Evolutionary conservation across 2,329 filamentous ascomycete species (phyloP), one percentile per base, ranked within the genome.

Genomic region (Cephalotrichum gorgonifer): DNA sequence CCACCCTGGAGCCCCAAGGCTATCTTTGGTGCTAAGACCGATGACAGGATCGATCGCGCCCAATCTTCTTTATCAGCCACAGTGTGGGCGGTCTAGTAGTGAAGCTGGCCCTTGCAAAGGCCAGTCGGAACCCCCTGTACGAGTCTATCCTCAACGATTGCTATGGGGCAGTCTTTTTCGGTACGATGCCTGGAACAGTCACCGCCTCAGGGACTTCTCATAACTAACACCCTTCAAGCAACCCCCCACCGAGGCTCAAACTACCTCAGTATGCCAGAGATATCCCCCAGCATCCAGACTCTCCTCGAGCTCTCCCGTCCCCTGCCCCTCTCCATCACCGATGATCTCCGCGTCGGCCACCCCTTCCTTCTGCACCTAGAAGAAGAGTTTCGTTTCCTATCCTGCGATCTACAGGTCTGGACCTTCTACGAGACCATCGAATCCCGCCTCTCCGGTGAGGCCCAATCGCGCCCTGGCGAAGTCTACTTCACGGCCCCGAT

Each of bases 341-440:
- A 73, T 3, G 67, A 75, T 7, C 63, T 83, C 1, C 70, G 68
- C 1, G 64, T 80, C 1, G 73, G 72, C 9, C 73, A 75, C 52
- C 62, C 64, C n/a, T 58, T 68, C 0, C 60, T 83, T 2, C 58
- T 74, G 6, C 66, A 65, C 38, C 66, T 70, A 43, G 73, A 81
- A 17, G 74, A 79, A 3, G 68, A 71, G 39, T 83, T 83, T 56
- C 71, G 71, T 44, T 67, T 74, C 3, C 70, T 79, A 5, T 72
- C 77, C 0, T 73, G 74, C 31, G 79, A 83, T 50, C 66, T 82
- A 46, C 73, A 72, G 6, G 67, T 83, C 12, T 83, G 79, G 78
- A 79, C 78, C 0, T 75, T 82, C 38, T 78, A 82, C 51, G 79
- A 83, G 55, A 83, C 77, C 0, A 70, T 78, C 7, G 79, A 82